A percentile compares a stretch with the other conserved stretches of the same genome.
Conservation (phyloP, 148 eudicot species). For the Rhododendron vialii region DNA sequence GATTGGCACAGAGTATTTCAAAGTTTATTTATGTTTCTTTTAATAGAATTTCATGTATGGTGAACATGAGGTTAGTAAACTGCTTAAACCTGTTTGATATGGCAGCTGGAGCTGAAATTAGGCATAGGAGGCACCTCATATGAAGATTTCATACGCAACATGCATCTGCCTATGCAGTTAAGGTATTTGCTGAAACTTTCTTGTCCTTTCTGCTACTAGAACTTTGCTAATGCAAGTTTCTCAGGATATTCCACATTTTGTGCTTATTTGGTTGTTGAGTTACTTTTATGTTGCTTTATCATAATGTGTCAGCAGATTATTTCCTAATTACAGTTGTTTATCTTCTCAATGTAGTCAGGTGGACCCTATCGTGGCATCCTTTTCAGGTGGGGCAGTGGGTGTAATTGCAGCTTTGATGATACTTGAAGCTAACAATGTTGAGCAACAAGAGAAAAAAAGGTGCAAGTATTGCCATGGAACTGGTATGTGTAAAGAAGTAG, state of each 20-base stretch:
- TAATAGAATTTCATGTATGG: background rate
- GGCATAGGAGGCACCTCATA: conserved; percentile 93
- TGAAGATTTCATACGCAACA: conserved; percentile 69
- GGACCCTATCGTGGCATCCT: conserved; percentile 96
- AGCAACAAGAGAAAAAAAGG: conserved; percentile 91
- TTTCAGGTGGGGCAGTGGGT: conserved; percentile 95
- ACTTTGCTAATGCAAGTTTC: background rate
- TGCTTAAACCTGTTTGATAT: conserved; percentile 7
- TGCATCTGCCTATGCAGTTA: conserved; percentile 86
- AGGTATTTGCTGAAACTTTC: conserved; percentile 39
- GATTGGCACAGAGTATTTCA: background rate
- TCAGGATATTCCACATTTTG: background rate
- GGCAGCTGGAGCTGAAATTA: conserved; percentile 86
- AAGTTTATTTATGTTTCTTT: background rate
- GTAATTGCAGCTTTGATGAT: conserved; percentile 93
- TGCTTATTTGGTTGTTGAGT: background rate
- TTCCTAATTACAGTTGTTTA: conserved; percentile 10
- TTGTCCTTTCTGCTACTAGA: background rate
- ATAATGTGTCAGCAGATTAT: background rate
- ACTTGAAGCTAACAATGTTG: conserved; percentile 81
- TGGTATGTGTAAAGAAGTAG: conserved; percentile 38
- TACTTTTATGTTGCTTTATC: background rate
- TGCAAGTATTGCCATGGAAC: conserved; percentile 97
- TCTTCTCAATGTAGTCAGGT: conserved; percentile 62
- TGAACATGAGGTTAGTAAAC: background rate